These are phyloP conservation scores for Diophrys sp. DNA, from an alignment of 73 alveolate genomes.

Conservation along the genomic window DNA sequence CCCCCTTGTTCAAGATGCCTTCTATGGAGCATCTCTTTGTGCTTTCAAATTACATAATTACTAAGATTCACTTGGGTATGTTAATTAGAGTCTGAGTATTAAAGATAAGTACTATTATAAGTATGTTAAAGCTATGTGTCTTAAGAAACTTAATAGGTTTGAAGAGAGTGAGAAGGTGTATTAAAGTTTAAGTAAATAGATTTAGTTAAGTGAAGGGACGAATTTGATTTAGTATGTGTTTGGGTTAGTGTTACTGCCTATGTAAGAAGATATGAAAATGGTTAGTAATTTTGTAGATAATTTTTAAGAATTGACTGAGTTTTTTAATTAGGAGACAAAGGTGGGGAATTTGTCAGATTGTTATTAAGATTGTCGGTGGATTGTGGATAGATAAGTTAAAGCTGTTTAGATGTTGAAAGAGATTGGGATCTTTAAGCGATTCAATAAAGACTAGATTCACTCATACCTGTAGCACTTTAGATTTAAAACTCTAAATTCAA, in stretches of 20 bases:
- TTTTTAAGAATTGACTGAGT: neutral
- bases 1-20: neutral
- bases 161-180: neutral
- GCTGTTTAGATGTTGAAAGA: neutral
- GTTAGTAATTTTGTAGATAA: neutral
- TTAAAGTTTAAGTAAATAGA: neutral
- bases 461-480: neutral
- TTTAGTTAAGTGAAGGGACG: neutral
- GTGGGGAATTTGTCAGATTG: neutral
- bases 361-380: neutral
- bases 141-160: neutral
- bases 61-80: neutral
- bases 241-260: conserved; percentile 11
- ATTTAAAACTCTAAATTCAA: neutral
- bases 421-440: neutral
- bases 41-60: neutral
- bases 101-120: neutral
- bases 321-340: neutral
- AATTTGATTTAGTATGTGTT: neutral
- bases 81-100: neutral
- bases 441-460: no score
- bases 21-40: conserved; percentile 1
- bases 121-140: conserved; percentile 1
- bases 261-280: conserved; percentile 7
- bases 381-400: neutral